Evolutionary conservation across 1,139 yeast species (phyloP), one percentile per base, ranked within the genome.

Genomic region (Sugiyamaella neomexicana): DNA sequence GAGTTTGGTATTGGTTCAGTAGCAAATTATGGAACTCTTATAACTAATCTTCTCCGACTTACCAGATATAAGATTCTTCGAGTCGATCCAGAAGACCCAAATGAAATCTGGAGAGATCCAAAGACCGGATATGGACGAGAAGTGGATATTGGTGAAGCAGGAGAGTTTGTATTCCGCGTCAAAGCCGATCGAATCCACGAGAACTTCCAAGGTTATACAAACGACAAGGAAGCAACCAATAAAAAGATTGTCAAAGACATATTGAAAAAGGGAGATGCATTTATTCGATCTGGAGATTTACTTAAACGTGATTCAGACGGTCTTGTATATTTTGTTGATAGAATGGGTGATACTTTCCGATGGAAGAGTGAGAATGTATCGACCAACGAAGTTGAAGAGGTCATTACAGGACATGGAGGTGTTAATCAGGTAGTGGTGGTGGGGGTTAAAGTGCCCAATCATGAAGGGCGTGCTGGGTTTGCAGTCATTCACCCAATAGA

Each of bases 311-410:
- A 90, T 68, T 75, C 75, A 34, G 80, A 85, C 61, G 87, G 90
- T 1, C 74, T 86, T 62, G 76, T 87, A 65, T 89, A 86, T 71
- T 93, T 93, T 70, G 90, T 89, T 48, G 99, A 91, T 73, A 77
- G 99, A 66, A 75, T 91, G 67, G 99, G 99, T 39, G 99, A 93
- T 68, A 91, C 98, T 0, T 93, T 87, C 76, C 80, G 99, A 63
- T 93, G 98, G 98, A 91, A 90, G 72, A 87, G 96, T 1, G 99
- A 93, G 73, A 91, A 93, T 72, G 97, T 93, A 36, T 84, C 95
- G 32, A 90, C 98, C 8, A 85, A 91, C 44, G 97, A 93, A 72
- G 97, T 93, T 41, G 98, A 91, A 69, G 88, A 86, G 68, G 87
- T 86, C n/a, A 62, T 80, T 9, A 59, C 68, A 15, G 67, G 69